A percentile compares a stretch with the other conserved stretches of the same genome.
phyloP scores from a whole-genome alignment of 2,329 filamentous ascomycete genomes.

The Epichloe brachyelytri region DNA sequence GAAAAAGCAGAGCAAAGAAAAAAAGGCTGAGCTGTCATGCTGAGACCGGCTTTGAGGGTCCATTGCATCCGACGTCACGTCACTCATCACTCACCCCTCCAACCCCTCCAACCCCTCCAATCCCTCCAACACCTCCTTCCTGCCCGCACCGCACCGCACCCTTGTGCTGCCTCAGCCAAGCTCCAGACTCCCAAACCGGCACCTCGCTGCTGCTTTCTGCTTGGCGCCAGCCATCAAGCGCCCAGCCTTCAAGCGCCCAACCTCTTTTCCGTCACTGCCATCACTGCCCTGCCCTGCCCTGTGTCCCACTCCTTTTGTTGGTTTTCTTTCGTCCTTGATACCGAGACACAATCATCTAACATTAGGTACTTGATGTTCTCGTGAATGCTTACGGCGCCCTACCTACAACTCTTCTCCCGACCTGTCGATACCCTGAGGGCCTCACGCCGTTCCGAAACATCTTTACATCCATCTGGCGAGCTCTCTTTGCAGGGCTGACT shows the following conservation, averaged over 20 bases:
- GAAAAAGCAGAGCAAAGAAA: too few species aligned
- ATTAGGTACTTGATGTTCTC: background rate
- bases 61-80: background rate
- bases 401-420: constrained; percentile 16
- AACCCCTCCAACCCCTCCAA: background rate
- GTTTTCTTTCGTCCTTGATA: too few species aligned
- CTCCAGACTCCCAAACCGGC: too few species aligned
- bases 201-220: background rate
- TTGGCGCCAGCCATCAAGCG: background rate
- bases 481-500: constrained; percentile 10
- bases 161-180: too few species aligned
- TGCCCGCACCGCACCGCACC: background rate
- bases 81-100: background rate
- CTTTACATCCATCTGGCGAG: constrained; percentile 15
- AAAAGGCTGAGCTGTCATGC: too few species aligned
- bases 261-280: background rate
- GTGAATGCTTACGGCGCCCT: constrained; percentile 15
- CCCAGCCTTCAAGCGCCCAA: background rate
- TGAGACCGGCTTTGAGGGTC: too few species aligned
- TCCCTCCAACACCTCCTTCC: background rate
- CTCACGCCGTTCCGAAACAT: constrained; percentile 15
- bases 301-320: background rate
- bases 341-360: too few species aligned
- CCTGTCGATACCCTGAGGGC: constrained; percentile 16
- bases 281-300: background rate